These are phyloP conservation scores for Fragilaria crotonensis DNA, from an alignment of 108 stramenopile species.

Conservation along the genomic window DNA sequence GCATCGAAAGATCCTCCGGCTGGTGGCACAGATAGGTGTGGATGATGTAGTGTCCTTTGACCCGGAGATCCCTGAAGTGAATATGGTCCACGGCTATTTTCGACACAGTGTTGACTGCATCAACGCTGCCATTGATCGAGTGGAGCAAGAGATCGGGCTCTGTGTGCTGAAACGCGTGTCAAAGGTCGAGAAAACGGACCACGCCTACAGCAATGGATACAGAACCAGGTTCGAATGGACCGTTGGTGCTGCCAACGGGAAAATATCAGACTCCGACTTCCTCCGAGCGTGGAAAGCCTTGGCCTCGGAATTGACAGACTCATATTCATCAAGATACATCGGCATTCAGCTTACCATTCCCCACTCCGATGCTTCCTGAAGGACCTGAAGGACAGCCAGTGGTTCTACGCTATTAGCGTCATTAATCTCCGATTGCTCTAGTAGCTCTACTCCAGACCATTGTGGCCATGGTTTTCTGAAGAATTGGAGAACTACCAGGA, in stretches of 20 bases:
- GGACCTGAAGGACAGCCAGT: no score
- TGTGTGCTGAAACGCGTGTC: conserved; percentile 32
- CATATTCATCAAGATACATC: no score
- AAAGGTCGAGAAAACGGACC: conserved; percentile 9
- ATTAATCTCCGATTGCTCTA: no score
- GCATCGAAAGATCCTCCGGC: conserved; percentile 27
- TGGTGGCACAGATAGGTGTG: conserved; percentile 13
- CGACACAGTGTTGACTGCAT: conserved; percentile 22
- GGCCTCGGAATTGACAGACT: conserved; percentile 9
- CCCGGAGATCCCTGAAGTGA: conserved; percentile 45
- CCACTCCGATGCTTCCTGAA: no score
- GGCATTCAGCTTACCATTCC: no score
- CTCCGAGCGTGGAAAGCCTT: conserved; percentile 37
- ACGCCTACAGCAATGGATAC: conserved; percentile 19
- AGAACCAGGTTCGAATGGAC: conserved; percentile 57
- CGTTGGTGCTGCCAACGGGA: conserved; percentile 53
- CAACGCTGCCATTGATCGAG: conserved; percentile 18
- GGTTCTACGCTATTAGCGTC: no score
- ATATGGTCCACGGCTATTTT: conserved; percentile 69
- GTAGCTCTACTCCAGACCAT: no score
- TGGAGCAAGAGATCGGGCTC: conserved; percentile 23
- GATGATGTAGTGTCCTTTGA: conserved; percentile 43
- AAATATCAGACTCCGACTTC: conserved; percentile 36
- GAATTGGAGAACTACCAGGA: no score
- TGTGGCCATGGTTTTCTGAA: no score